These are phyloP conservation scores for Rhynchosporium secalis DNA, from an alignment of 2,329 filamentous ascomycete species.

Conservation along the genomic window DNA sequence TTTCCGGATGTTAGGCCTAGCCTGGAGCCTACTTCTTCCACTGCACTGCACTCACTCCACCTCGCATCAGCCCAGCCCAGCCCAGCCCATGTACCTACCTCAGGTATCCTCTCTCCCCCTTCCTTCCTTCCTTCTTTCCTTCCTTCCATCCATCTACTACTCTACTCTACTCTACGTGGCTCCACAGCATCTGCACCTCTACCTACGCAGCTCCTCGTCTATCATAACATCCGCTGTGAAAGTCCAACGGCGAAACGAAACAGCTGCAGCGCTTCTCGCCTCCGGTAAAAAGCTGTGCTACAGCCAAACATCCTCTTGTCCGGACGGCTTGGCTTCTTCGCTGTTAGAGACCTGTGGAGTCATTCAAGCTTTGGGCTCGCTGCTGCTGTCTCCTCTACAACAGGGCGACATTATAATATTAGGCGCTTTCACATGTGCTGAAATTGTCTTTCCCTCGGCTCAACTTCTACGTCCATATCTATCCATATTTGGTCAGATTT, in stretches of 20 bases:
- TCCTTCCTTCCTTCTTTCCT: not conserved
- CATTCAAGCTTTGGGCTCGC: slow-evolving; percentile 11
- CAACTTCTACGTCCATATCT: not conserved
- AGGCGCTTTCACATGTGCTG: slow-evolving; percentile 13
- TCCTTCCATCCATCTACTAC: slow-evolving; percentile 7
- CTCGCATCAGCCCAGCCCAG: not conserved
- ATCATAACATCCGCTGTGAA: slow-evolving; percentile 5
- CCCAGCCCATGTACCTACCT: not conserved
- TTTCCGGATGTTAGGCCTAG: not conserved
- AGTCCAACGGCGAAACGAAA: not conserved
- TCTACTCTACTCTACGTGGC: not conserved
- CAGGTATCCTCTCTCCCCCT: not conserved
- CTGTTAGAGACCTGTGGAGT: not conserved
- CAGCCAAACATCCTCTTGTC: slow-evolving; percentile 14
- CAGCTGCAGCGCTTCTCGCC: slow-evolving; percentile 6
- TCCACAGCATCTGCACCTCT: not conserved
- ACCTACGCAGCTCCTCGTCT: slow-evolving; percentile 4
- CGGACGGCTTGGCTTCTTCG: slow-evolving; percentile 11
- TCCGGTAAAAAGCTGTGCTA: slow-evolving; percentile 14
- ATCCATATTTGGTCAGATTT: not conserved
- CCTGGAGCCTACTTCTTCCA: not conserved
- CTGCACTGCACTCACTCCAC: not conserved
- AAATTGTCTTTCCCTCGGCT: slow-evolving; percentile 7
- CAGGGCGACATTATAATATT: slow-evolving; percentile 1
- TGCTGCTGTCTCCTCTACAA: not conserved